Conservation (phyloP, 148 eudicot genomes). For the Silene latifolia region DNA sequence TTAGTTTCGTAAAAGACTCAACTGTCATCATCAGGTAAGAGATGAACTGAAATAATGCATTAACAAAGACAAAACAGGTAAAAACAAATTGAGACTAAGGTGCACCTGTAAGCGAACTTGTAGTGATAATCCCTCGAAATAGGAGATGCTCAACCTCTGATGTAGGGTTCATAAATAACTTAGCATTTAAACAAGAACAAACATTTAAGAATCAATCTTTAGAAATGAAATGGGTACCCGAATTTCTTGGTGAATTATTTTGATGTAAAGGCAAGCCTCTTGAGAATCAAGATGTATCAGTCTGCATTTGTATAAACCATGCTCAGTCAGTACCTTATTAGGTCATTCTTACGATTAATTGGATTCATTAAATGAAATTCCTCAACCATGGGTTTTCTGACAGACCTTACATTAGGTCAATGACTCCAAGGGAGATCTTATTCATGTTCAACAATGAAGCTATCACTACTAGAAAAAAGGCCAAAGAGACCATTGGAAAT, state of each 20-base stretch:
- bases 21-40: not conserved
- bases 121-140: constrained; percentile 27
- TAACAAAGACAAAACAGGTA: not conserved
- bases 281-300: constrained; percentile 65
- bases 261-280: constrained; percentile 56
- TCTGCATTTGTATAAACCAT: constrained; percentile 29
- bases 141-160: constrained; percentile 32
- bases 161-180: not conserved
- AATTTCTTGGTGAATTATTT: constrained; percentile 48
- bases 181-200: not conserved
- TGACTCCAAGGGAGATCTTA: too few relatives aligned
- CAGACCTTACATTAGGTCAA: too few relatives aligned
- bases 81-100: not conserved
- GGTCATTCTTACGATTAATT: too few relatives aligned
- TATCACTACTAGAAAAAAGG: too few relatives aligned
- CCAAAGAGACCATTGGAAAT: too few relatives aligned
- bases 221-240: constrained; percentile 29
- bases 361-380: too few relatives aligned
- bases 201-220: not conserved
- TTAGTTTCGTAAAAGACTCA: not conserved
- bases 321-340: too few relatives aligned
- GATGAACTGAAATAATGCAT: not conserved
- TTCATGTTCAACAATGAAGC: too few relatives aligned
- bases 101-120: constrained; percentile 25
- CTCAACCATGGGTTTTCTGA: not conserved